These are phyloP conservation scores for Mycena metata DNA, from an alignment of 768 basidiomycete genomes.

Conservation along the genomic window DNA sequence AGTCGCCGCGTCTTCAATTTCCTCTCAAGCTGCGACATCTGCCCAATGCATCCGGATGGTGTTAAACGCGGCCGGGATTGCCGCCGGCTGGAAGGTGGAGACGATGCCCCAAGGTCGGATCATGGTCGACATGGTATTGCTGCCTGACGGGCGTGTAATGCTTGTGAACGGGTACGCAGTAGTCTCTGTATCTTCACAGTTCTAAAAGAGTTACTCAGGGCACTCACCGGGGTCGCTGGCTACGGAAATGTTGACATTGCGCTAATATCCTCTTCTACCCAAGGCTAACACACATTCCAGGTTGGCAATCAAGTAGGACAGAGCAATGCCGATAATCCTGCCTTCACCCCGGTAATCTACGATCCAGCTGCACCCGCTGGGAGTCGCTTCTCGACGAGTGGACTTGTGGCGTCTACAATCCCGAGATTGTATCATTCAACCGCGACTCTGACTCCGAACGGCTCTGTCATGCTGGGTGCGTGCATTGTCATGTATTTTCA, in stretches of 20 bases:
- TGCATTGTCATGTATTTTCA: not conserved
- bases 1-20: conserved; percentile 45
- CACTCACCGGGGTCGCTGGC: conserved; percentile 56
- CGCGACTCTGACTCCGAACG: conserved; percentile 47
- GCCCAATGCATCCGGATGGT: conserved; percentile 59
- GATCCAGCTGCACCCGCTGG: conserved; percentile 47
- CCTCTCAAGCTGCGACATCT: conserved; percentile 57
- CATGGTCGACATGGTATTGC: conserved; percentile 53
- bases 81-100: conserved; percentile 61
- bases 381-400: conserved; percentile 48
- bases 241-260: conserved; percentile 46
- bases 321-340: conserved; percentile 56
- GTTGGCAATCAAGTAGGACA: conserved; percentile 50
- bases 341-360: conserved; percentile 49
- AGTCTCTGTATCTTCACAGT: not conserved
- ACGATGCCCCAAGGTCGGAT: conserved; percentile 56
- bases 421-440: conserved; percentile 54
- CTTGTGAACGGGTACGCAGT: conserved; percentile 54
- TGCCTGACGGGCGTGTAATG: conserved; percentile 57
- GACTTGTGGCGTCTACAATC: conserved; percentile 48
- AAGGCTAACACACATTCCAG: conserved; percentile 18
- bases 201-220: conserved; percentile 31
- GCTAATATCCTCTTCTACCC: not conserved
- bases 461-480: conserved; percentile 46
- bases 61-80: conserved; percentile 57